Base-by-base conservation (phyloP, 805 yeast genomes). In the Candida andamanensis region DNA sequence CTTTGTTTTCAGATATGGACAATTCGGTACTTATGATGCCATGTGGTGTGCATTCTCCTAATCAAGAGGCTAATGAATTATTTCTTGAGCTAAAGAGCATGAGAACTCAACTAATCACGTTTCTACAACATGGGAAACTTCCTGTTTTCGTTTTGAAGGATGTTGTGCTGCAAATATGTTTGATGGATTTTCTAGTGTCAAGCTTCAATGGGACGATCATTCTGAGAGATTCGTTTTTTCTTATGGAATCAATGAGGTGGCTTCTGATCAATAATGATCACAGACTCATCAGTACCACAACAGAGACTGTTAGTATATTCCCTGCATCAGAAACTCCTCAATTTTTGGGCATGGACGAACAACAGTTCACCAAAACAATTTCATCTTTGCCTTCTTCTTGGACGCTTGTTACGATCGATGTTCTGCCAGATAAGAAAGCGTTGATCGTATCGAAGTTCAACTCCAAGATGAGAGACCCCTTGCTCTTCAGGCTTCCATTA, bases 371-470 rank as follows among this genome's bases (percentile, higher is more conserved):
- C 11, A 19, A 19, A 19, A 19, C 22, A 11, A 8, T 19, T 8
- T 19, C 22, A 19, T 8, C 10, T 8, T 8, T 52, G 17, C 58
- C 58, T 0, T 35, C 50, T 1, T 52, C 56, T 14, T 81, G 87
- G 89, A 46, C 63, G 3, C 69, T 80, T 1, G 56, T 85, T 1
- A 63, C 80, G 1, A 53, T 87, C 15, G 89, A 80, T 44, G 47
- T 75, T 6, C 77, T 85, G 40, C 15, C 27, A 11, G 3, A 24
- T 63, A 6, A 69, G 79, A 6, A 82, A 79, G 0, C 79, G 76
- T 56, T 87, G 17, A 40, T 80, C 0, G 36, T 86, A 3, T 56
- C 81, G 4, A 67, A 72, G 39, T 51, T 62, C 23, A 64, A 57
- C 17, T 45, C 32, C 30, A 46, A 37, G 0, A 13, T 21, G 2